Evolutionary conservation across 1,139 yeast genomes (phyloP), one percentile per base, ranked within the genome.

Genomic region (Yamadazyma siamensis): DNA sequence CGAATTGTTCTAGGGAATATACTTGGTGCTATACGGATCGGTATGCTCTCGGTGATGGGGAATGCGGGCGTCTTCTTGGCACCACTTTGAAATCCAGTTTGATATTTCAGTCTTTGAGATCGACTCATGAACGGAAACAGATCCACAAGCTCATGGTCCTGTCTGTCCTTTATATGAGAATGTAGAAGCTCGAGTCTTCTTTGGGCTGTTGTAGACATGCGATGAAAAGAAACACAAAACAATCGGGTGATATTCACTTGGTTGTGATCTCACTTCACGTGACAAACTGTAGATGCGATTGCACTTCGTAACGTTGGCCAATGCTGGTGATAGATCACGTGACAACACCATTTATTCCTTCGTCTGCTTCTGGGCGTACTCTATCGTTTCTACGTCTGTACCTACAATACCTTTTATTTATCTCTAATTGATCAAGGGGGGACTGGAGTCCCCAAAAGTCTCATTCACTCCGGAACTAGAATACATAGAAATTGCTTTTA

Each of bases 201-300:
- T 13, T 33, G 35, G 1, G 39, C 36, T 22, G 10, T 25, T 12
- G 21, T 26, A 9, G 27, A 20, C 33, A 33, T 33, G 14, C 11
- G 23, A 22, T 12, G 13, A 27, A 10, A 21, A 18, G 19, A 7
- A 10, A 18, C 10, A 8, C 20, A 18, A 8, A 22, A 29, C 15
- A 5, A 11, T 22, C 23, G 15, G 25, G 24, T 15, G 21, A 25
- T 25, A 16, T n/a, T 21, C 8, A 21, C 5, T 18, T 12, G 23
- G 18, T 11, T 20, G 12, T 34, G 21, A 27, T 32, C 34, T 35
- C 29, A 35, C 32, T 29, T 35, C 39, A 35, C 36, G 39, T 35
- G 39, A 35, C 10, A 10, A 18, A n/a, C n/a, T n/a, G n/a, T n/a
- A n/a, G n/a, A n/a, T n/a, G n/a, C n/a, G n/a, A n/a, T n/a, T n/a